A percentile compares a stretch with the other conserved stretches of the same genome.
Conservation (phyloP, 768 basidiomycete genomes). For the Lactarius evosmus region DNA sequence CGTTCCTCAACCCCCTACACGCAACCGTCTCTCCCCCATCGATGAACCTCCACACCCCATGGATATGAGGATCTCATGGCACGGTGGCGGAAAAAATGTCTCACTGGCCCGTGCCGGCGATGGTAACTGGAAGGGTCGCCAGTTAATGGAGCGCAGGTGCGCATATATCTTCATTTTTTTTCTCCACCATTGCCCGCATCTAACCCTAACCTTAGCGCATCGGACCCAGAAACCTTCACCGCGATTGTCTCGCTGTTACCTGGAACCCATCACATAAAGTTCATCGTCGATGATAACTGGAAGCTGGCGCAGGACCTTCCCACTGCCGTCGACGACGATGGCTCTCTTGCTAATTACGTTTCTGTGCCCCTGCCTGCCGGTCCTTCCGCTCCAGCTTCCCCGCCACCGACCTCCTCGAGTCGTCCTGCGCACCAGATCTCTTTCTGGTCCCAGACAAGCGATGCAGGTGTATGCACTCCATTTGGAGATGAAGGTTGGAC, state of each 20-base stretch:
- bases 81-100: constrained; percentile 57
- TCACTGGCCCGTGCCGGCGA: constrained; percentile 70
- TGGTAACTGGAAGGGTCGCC: constrained; percentile 70
- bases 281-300: constrained; percentile 90
- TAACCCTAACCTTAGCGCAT: constrained; percentile 25
- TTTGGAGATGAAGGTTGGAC: constrained; percentile 62
- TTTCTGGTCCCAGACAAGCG: constrained; percentile 43
- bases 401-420: constrained; percentile 34
- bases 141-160: constrained; percentile 61
- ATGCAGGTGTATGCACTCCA: constrained; percentile 16
- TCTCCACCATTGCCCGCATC: constrained; percentile 17
- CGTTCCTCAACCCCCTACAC: constrained; percentile 28
- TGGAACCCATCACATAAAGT: constrained; percentile 92
- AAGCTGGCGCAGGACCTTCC: constrained; percentile 75
- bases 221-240: constrained; percentile 37
- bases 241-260: constrained; percentile 60
- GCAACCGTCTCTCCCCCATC: constrained; percentile 21
- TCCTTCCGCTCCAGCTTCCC: constrained; percentile 35
- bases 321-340: constrained; percentile 90
- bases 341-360: constrained; percentile 92
- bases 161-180: constrained; percentile 30
- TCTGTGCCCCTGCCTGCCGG: constrained; percentile 48
- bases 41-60: constrained; percentile 26
- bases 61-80: constrained; percentile 54
- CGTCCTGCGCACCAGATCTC: constrained; percentile 33